Base-by-base conservation (phyloP, 441 rosid species). In the Adansonia madagascariensis region DNA sequence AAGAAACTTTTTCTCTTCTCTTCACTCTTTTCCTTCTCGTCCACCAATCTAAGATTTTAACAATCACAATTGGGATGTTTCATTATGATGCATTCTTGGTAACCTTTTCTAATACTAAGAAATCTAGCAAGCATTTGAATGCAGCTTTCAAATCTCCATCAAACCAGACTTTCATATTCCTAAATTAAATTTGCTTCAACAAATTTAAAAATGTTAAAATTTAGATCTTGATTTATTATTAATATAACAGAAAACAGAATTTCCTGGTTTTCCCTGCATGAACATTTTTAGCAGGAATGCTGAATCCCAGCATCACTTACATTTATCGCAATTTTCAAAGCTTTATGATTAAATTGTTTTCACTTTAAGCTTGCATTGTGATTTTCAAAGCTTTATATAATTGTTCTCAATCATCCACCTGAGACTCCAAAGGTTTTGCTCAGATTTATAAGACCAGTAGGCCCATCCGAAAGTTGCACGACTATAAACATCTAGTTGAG, bases 381-480 rank as follows among this genome's bases (percentile, higher is more conserved):
- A 27, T 35, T 44, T 46, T 64, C 70, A 68, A 39, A 77, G 75
- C 64, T 41, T 74, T 17, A 82, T 82, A 14, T 62, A 80, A 6
- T 75, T 35, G 17, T 87, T 80, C 14, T 81, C 68, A 20, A 83
- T 63, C 67, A 63, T 63, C 67, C 67, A 63, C 67, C 39, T 35
- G 20, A 63, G 67, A 46, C 67, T 63, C 67, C 46, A 63, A 63
- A 77, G 44, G 8, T 44, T 44, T 0, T 2, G 0, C 2, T 20
- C 50, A 71, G 81, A 81, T 66, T 55, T 80, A 3, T 81, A 80
- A 55, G 86, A 31, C 89, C 88, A 87, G 62, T 83, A 86, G 0
- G 77, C 86, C 89, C 86, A 86, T 18, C 86, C 84, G 11, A 85
- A 85, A 47, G 80, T 81, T 7, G 88, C 88, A 3, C 70, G 75